Evolutionary conservation across 441 rosid genomes (phyloP).

Genomic region (Croton setiger): DNA sequence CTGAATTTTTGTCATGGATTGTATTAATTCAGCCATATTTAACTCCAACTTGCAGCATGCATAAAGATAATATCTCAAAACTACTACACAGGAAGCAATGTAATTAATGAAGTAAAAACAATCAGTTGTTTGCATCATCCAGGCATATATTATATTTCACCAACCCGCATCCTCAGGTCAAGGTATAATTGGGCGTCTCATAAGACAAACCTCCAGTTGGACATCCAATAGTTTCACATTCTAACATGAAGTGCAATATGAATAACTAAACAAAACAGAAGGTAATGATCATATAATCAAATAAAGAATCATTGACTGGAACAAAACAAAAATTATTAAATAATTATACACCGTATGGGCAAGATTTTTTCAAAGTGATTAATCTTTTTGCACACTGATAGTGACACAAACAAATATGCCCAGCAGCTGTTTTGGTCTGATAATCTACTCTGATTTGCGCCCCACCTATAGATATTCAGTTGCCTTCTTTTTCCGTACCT

Average conservation of each 20-base stretch:
- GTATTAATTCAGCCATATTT: background rate
- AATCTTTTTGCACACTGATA: background rate
- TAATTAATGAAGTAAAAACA: conserved; percentile 6
- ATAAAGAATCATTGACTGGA: background rate
- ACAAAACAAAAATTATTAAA: background rate
- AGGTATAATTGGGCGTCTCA: background rate
- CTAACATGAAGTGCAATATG: background rate
- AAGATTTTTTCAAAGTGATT: background rate
- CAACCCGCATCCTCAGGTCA: background rate
- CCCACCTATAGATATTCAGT: background rate
- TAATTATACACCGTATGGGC: background rate
- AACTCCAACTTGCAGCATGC: background rate
- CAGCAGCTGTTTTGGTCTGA: background rate
- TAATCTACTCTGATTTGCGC: background rate
- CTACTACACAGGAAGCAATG: background rate
- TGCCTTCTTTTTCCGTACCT: conserved; percentile 1
- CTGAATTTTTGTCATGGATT: background rate
- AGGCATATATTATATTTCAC: background rate
- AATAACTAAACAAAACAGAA: background rate
- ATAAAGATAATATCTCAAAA: background rate
- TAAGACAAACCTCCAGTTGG: background rate
- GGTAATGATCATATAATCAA: background rate
- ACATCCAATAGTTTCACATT: background rate
- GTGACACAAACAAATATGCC: background rate
- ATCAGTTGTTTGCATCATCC: background rate